Conservation (phyloP, 148 eudicot species). For the Vaccinium myrtillus region DNA sequence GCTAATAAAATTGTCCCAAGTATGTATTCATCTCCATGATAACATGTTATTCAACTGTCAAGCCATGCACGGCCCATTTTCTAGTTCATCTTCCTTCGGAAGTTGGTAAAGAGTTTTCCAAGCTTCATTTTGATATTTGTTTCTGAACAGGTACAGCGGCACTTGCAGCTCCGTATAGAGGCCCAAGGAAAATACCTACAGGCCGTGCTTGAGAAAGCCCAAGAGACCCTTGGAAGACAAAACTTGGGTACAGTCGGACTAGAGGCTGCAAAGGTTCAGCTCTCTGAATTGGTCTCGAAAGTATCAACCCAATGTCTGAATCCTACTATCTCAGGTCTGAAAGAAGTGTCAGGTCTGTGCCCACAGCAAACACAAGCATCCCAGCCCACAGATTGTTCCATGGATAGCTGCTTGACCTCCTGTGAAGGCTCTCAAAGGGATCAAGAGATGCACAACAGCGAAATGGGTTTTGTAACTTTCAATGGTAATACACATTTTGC, state of each 20-base stretch:
- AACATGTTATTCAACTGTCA: background rate
- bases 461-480: constrained; percentile 43
- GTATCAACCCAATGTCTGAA: constrained; percentile 68
- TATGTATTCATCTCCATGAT: background rate
- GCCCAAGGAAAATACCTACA: constrained; percentile 94
- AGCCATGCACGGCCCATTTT: background rate
- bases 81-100: background rate
- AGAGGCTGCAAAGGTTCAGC: constrained; percentile 76
- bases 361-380: constrained; percentile 45
- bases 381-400: constrained; percentile 57
- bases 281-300: constrained; percentile 73
- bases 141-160: constrained; percentile 67
- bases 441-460: constrained; percentile 54
- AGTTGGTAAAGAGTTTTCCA: background rate
- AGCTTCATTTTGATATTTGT: background rate
- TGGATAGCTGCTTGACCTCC: constrained; percentile 80
- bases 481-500: constrained; percentile 27
- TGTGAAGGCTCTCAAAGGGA: constrained; percentile 59
- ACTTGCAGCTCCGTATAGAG: constrained; percentile 82
- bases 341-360: constrained; percentile 43
- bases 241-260: constrained; percentile 66
- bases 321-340: constrained; percentile 57
- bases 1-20: background rate
- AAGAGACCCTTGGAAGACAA: constrained; percentile 79
- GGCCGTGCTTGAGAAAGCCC: constrained; percentile 80